Percentiles rank a stretch among this genome's conserved stretches.
Evolutionary conservation across 2,329 filamentous ascomycete genomes (phyloP).

Genomic region (Aspergillus brasiliensis): DNA sequence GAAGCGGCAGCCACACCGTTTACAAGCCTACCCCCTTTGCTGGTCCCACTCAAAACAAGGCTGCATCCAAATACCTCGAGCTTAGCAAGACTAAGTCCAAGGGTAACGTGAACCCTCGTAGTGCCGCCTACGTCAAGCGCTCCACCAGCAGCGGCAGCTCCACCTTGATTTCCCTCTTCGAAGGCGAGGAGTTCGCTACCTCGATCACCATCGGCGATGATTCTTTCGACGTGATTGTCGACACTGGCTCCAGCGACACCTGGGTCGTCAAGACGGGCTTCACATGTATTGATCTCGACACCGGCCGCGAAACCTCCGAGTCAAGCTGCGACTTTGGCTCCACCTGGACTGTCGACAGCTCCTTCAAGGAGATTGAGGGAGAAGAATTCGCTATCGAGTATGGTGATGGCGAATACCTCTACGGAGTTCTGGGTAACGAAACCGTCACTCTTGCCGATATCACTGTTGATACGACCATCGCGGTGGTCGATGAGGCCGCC

Average conservation of each 20-base stretch:
- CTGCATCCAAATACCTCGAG: background rate
- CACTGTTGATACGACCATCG: conserved; percentile 9
- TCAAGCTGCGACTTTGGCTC: conserved; percentile 21
- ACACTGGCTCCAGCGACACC: conserved; percentile 53
- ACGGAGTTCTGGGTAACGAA: conserved; percentile 26
- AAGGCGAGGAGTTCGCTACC: conserved; percentile 21
- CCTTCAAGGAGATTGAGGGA: conserved; percentile 21
- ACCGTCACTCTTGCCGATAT: conserved; percentile 26
- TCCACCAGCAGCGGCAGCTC: background rate
- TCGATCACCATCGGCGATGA: conserved; percentile 29
- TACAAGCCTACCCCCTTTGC: conserved; percentile 12
- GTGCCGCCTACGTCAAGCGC: conserved; percentile 12
- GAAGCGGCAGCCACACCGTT: conserved; percentile 9
- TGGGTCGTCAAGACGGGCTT: conserved; percentile 45
- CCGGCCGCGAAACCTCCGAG: background rate
- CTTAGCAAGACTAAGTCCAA: conserved; percentile 12
- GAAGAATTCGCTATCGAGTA: conserved; percentile 28
- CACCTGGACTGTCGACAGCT: conserved; percentile 18
- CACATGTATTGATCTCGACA: conserved; percentile 32
- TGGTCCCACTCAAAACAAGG: background rate
- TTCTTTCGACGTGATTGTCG: conserved; percentile 43
- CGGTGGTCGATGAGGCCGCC: conserved; percentile 3
- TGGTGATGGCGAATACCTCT: conserved; percentile 27
- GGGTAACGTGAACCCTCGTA: background rate
- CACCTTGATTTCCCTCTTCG: conserved; percentile 16